These are phyloP conservation scores for Symbiotaphrina buchneri DNA, from an alignment of 495 filamentous ascomycete genomes.

Conservation along the genomic window DNA sequence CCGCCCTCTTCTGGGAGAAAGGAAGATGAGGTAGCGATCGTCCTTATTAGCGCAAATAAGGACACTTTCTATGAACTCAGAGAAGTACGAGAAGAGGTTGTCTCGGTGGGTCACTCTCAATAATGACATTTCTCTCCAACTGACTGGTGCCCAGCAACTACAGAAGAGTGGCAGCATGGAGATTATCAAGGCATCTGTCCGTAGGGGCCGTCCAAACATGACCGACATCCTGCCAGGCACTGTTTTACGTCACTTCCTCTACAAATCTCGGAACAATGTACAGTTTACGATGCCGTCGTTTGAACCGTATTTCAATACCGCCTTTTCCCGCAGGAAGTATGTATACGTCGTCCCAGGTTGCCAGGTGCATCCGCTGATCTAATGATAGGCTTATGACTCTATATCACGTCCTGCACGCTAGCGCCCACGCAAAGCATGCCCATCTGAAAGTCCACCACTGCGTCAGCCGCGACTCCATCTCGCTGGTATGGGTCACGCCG, in stretches of 20 bases:
- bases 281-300: constrained; percentile 85
- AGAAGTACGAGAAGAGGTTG: constrained; percentile 60
- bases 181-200: constrained; percentile 49
- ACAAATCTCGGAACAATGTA: constrained; percentile 81
- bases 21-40: constrained; percentile 30
- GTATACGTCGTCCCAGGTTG: no score
- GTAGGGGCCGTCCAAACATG: constrained; percentile 40
- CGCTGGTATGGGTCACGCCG: constrained; percentile 77
- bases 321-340: constrained; percentile 42
- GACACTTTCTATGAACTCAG: constrained; percentile 83
- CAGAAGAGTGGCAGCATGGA: constrained; percentile 53
- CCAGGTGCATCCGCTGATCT: constrained; percentile 3
- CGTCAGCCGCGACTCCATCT: constrained; percentile 45
- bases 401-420: constrained; percentile 66
- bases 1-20: constrained; percentile 7
- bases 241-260: constrained; percentile 72
- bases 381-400: constrained; percentile 44
- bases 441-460: constrained; percentile 73
- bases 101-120: constrained; percentile 22
- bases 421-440: constrained; percentile 59
- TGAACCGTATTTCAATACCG: constrained; percentile 40
- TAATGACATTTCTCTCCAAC: constrained; percentile 1
- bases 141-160: constrained; percentile 26
- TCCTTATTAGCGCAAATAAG: constrained; percentile 81
- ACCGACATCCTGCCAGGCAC: constrained; percentile 62